These are phyloP conservation scores for Penicillium sp. DNA, from an alignment of 2,329 filamentous ascomycete genomes.

Conservation along the genomic window DNA sequence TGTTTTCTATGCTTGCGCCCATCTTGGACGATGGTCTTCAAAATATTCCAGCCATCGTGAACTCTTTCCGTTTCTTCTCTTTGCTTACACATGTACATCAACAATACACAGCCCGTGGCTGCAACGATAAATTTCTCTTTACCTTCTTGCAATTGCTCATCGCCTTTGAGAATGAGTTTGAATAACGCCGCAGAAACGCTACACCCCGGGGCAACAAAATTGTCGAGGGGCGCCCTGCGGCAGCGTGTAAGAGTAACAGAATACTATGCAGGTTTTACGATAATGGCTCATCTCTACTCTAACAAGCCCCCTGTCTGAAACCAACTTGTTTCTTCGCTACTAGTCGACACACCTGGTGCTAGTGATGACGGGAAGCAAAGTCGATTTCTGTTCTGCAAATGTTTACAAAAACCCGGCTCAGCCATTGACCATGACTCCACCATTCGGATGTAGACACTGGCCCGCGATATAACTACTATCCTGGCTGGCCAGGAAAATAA, in stretches of 20 bases:
- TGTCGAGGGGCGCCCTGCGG: background rate
- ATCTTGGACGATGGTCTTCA: constrained; percentile 18
- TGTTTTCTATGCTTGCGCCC: constrained; percentile 13
- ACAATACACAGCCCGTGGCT: constrained; percentile 16
- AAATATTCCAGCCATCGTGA: constrained; percentile 23
- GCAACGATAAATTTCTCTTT: background rate
- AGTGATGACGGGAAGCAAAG: background rate
- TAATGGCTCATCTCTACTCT: background rate
- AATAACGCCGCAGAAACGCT: background rate
- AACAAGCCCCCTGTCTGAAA: background rate
- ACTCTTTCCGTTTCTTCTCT: constrained; percentile 25
- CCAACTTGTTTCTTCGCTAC: background rate
- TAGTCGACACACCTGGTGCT: background rate
- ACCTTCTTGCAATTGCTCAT: background rate
- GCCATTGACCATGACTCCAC: constrained; percentile 57
- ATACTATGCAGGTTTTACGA: background rate
- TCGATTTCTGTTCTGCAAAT: background rate
- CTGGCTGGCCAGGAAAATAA: constrained; percentile 75
- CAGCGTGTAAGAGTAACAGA: background rate
- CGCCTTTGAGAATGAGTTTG: background rate
- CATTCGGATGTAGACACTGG: constrained; percentile 68
- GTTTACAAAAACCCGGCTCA: constrained; percentile 21
- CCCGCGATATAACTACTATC: constrained; percentile 76
- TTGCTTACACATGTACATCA: constrained; percentile 26
- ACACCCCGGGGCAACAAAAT: background rate